Evolutionary conservation across 1,284 basidiomycete species (phyloP).

Genomic region (Ganoderma sp.): DNA sequence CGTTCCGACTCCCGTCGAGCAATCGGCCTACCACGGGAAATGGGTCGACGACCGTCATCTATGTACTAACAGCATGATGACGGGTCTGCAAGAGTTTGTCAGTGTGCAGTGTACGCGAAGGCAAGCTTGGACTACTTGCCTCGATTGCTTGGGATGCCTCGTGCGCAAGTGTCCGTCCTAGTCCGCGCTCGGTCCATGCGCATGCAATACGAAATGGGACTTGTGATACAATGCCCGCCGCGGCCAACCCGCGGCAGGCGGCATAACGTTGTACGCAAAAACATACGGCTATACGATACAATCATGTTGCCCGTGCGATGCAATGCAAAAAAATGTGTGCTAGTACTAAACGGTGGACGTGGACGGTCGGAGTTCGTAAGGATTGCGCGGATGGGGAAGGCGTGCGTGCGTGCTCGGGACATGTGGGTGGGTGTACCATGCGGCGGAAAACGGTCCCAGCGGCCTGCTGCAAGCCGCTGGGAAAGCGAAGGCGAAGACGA

Average conservation of each 20-base stretch:
- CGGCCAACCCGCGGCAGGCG: constrained; percentile 9
- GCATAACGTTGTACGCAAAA: constrained; percentile 25
- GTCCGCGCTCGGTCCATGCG: background rate
- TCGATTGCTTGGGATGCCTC: no score
- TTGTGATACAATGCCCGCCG: constrained; percentile 27
- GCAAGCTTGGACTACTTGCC: no score
- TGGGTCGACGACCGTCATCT: no score
- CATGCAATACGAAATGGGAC: background rate
- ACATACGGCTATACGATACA: constrained; percentile 35
- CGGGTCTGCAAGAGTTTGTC: no score
- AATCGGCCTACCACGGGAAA: no score
- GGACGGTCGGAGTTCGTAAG: background rate
- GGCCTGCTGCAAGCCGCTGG: background rate
- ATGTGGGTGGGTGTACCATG: constrained; percentile 3
- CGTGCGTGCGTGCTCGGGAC: background rate
- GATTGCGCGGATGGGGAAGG: background rate
- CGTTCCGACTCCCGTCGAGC: no score
- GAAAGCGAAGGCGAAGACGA: constrained; percentile 5
- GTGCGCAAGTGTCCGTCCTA: no score
- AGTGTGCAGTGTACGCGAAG: no score
- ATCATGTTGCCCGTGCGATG: constrained; percentile 22
- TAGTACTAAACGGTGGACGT: constrained; percentile 9
- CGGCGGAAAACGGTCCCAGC: constrained; percentile 7
- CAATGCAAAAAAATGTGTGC: background rate
- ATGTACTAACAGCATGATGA: no score